These are phyloP conservation scores for Lactifluus hygrophoroides DNA, from an alignment of 768 basidiomycete species.

Conservation along the genomic window DNA sequence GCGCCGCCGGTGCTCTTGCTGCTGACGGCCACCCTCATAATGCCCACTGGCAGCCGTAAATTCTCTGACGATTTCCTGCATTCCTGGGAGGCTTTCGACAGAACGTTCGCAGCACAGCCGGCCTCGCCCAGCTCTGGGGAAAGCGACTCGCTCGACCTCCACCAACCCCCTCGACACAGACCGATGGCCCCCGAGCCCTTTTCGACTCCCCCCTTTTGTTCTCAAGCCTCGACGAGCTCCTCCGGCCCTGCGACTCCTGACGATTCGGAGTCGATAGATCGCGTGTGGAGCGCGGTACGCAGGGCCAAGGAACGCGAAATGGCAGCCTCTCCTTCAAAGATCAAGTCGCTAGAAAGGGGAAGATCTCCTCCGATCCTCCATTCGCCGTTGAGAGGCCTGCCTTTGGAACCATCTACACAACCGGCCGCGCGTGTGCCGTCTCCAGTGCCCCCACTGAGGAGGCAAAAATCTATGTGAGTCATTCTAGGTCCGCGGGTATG, in stretches of 20 bases:
- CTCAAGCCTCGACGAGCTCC: conserved; percentile 20
- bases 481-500: not conserved
- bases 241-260: conserved; percentile 19
- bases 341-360: conserved; percentile 52
- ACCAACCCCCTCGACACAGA: conserved; percentile 7
- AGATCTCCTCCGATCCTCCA: conserved; percentile 10
- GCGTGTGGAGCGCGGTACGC: conserved; percentile 59
- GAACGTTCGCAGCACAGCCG: conserved; percentile 20
- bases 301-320: conserved; percentile 57
- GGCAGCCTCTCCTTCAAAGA: conserved; percentile 60
- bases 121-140: conserved; percentile 10
- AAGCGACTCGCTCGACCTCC: conserved; percentile 8
- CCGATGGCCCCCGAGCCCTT: conserved; percentile 23
- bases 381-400: conserved; percentile 7
- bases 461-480: conserved; percentile 56
- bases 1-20: conserved; percentile 15
- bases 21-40: conserved; percentile 17
- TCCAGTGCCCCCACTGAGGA: conserved; percentile 37
- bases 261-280: conserved; percentile 36
- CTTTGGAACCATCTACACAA: conserved; percentile 4
- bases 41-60: conserved; percentile 15
- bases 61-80: conserved; percentile 16
- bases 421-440: conserved; percentile 1
- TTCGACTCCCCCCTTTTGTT: conserved; percentile 15
- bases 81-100: conserved; percentile 22